Evolutionary conservation across 805 yeast genomes (phyloP).

Genomic region (Komagataella mondaviorum): DNA sequence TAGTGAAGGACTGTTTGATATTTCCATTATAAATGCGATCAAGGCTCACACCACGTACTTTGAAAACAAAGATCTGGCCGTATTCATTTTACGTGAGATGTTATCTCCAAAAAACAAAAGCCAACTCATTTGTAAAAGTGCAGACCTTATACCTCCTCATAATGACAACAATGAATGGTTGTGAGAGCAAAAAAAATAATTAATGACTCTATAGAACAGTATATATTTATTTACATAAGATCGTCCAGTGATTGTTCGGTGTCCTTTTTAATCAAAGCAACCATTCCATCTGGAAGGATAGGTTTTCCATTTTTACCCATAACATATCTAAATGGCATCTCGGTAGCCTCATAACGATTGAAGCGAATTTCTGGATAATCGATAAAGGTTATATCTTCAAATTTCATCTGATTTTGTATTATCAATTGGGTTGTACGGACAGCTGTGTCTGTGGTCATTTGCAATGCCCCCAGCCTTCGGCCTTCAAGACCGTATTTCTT

Average conservation of each 20-base stretch:
- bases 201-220: not conserved
- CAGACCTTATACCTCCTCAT: not conserved
- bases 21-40: slow-evolving; percentile 67
- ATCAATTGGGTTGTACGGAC: slow-evolving; percentile 82
- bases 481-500: slow-evolving; percentile 74
- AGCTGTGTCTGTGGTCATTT: slow-evolving; percentile 98
- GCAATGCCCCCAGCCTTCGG: slow-evolving; percentile 74
- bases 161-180: not conserved
- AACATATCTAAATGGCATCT: slow-evolving; percentile 94
- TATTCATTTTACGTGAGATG: slow-evolving; percentile 57
- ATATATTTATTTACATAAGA: slow-evolving; percentile 24
- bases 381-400: slow-evolving; percentile 69
- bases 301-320: slow-evolving; percentile 53
- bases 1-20: slow-evolving; percentile 67
- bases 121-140: not conserved
- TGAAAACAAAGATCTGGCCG: slow-evolving; percentile 76
- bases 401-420: slow-evolving; percentile 38
- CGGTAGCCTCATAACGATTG: slow-evolving; percentile 81
- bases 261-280: slow-evolving; percentile 71
- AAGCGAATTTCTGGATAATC: slow-evolving; percentile 93
- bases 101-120: slow-evolving; percentile 4
- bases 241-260: slow-evolving; percentile 76
- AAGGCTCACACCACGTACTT: slow-evolving; percentile 85
- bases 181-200: not conserved
- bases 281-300: slow-evolving; percentile 86